phyloP scores from a whole-genome alignment of 805 yeast species.

The Cyberlindnera amylophila region DNA sequence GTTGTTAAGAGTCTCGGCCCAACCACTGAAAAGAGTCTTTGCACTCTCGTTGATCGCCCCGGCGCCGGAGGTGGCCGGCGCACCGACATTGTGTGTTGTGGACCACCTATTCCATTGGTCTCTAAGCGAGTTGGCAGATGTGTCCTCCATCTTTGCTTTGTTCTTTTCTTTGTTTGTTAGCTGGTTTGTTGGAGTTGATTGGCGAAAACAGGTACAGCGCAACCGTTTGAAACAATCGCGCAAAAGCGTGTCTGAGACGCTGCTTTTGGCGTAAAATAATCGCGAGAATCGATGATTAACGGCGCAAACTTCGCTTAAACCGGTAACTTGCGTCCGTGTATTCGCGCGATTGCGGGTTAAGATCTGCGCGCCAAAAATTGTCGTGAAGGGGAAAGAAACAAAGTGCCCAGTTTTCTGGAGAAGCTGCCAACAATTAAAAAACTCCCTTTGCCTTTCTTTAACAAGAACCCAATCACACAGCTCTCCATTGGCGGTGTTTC shows the following conservation, averaged over 20 bases:
- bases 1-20: constrained; percentile 36
- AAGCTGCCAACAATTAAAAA: too few species aligned
- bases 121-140: constrained; percentile 28
- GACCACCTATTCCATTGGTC: constrained; percentile 40
- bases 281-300: too few species aligned
- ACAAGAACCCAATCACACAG: not conserved
- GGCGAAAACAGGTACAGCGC: too few species aligned
- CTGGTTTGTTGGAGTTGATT: not conserved
- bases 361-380: not conserved
- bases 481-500: too few species aligned
- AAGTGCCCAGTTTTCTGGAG: constrained; percentile 5
- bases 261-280: too few species aligned
- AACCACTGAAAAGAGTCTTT: constrained; percentile 33
- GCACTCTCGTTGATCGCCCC: constrained; percentile 32
- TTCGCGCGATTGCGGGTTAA: too few species aligned
- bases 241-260: too few species aligned
- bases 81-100: constrained; percentile 22
- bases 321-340: too few species aligned
- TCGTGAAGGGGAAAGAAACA: not conserved
- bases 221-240: too few species aligned
- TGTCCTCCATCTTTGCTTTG: constrained; percentile 13
- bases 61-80: constrained; percentile 7
- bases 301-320: not conserved
- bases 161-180: not conserved
- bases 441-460: too few species aligned